Conservation (phyloP, 1,139 yeast genomes). For the Zygosaccharomyces sapae region DNA sequence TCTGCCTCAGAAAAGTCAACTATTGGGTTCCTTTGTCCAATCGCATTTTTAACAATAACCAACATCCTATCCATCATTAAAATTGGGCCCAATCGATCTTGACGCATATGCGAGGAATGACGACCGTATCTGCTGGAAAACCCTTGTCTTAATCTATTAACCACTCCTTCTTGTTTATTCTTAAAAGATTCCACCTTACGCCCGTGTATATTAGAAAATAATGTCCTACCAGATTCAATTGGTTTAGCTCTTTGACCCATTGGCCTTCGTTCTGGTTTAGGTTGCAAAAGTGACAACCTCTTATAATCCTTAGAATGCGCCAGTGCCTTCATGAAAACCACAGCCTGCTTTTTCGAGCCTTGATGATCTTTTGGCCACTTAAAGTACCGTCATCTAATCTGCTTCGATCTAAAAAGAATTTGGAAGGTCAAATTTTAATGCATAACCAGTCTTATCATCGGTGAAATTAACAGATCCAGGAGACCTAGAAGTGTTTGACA, state of each 20-base stretch:
- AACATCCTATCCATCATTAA: constrained; percentile 63
- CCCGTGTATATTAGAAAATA: neutral
- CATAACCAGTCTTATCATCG: neutral
- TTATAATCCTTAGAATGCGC: constrained; percentile 29
- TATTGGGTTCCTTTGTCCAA: constrained; percentile 31
- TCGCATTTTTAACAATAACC: constrained; percentile 50
- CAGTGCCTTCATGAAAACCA: constrained; percentile 44
- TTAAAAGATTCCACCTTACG: neutral
- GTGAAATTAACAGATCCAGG: neutral
- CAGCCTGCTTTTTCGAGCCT: constrained; percentile 31
- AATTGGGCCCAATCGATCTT: constrained; percentile 29
- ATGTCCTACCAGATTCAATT: neutral
- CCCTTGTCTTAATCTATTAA: neutral
- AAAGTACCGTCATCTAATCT: constrained; percentile 63
- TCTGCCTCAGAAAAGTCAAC: constrained; percentile 45
- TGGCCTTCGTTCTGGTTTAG: neutral
- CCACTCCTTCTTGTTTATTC: neutral
- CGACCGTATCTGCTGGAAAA: neutral
- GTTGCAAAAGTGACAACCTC: neutral
- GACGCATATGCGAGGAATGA: constrained; percentile 1
- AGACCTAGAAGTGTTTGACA: neutral
- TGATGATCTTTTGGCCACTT: constrained; percentile 46
- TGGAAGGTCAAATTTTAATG: neutral
- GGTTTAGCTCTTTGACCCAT: neutral
- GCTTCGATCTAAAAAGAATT: constrained; percentile 30